These are phyloP conservation scores for Blastobotrys illinoisensis DNA, from an alignment of 1,139 yeast genomes.

Conservation along the genomic window DNA sequence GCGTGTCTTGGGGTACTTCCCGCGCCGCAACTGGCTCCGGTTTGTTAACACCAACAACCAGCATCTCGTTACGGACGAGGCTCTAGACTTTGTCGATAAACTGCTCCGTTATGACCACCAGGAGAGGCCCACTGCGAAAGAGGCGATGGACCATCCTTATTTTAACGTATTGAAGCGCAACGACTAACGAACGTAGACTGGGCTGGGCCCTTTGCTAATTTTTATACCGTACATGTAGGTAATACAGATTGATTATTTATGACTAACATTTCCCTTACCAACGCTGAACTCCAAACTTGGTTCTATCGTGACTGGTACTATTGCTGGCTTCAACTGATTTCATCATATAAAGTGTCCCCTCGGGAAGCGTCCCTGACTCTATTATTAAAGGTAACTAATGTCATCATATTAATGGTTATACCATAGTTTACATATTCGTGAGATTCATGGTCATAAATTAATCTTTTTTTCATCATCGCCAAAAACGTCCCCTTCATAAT, in stretches of 20 bases:
- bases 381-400: constrained; percentile 69
- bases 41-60: constrained; percentile 69
- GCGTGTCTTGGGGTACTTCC: constrained; percentile 59
- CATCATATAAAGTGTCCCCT: too few relatives aligned
- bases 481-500: background rate
- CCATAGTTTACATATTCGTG: background rate
- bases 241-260: background rate
- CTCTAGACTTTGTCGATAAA: constrained; percentile 72
- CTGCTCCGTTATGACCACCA: constrained; percentile 85
- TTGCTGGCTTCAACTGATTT: too few relatives aligned
- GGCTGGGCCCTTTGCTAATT: constrained; percentile 1
- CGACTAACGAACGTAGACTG: constrained; percentile 7
- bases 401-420: constrained; percentile 45
- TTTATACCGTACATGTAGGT: background rate
- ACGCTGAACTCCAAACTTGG: too few relatives aligned
- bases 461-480: background rate
- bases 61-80: constrained; percentile 58
- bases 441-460: background rate
- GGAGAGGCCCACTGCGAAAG: constrained; percentile 79
- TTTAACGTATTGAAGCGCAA: constrained; percentile 38
- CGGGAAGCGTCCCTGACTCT: too few relatives aligned
- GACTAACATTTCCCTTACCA: background rate
- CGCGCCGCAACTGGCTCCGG: constrained; percentile 74
- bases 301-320: too few relatives aligned
- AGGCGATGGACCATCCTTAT: constrained; percentile 82